A percentile compares a stretch with the other conserved stretches of the same genome.
phyloP scores from a whole-genome alignment of 192 early-diverging fungal species.

The Coemansia sp. region DNA sequence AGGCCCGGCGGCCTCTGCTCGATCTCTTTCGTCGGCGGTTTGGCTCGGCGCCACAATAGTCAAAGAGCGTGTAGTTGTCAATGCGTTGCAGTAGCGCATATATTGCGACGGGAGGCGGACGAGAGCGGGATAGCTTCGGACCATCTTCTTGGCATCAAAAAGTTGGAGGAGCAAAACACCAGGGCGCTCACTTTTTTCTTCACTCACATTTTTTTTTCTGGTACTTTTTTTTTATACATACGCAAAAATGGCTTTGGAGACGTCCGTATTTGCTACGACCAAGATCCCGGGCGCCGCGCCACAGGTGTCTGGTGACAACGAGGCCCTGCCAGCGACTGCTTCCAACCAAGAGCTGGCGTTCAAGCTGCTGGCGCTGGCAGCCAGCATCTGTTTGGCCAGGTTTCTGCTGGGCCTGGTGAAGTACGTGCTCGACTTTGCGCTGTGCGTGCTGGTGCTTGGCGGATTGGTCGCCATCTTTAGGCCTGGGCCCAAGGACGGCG shows the following conservation, averaged over 20 bases:
- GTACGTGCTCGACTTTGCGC: conserved; percentile 32
- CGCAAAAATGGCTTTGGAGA: background rate
- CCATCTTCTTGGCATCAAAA: background rate
- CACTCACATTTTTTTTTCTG: background rate
- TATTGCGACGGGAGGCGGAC: background rate
- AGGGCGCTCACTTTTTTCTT: background rate
- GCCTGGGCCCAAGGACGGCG: conserved; percentile 33
- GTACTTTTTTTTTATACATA: background rate
- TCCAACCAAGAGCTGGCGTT: conserved; percentile 30
- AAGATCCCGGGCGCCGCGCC: background rate
- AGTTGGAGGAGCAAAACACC: too few species aligned
- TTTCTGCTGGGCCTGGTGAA: conserved; percentile 34
- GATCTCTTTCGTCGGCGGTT: conserved; percentile 32
- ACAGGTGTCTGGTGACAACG: background rate
- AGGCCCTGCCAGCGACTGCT: background rate
- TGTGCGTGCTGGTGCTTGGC: conserved; percentile 23
- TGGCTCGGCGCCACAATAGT: background rate
- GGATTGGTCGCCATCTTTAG: conserved; percentile 25
- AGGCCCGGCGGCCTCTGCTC: conserved; percentile 24
- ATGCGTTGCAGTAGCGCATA: background rate
- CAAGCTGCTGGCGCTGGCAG: conserved; percentile 28
- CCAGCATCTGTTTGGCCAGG: conserved; percentile 12
- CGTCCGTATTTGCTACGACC: background rate
- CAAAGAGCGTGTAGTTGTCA: background rate
- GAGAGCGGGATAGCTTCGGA: too few species aligned